Base-by-base conservation (phyloP, 345 rosid species). In the Combretum micranthum region DNA sequence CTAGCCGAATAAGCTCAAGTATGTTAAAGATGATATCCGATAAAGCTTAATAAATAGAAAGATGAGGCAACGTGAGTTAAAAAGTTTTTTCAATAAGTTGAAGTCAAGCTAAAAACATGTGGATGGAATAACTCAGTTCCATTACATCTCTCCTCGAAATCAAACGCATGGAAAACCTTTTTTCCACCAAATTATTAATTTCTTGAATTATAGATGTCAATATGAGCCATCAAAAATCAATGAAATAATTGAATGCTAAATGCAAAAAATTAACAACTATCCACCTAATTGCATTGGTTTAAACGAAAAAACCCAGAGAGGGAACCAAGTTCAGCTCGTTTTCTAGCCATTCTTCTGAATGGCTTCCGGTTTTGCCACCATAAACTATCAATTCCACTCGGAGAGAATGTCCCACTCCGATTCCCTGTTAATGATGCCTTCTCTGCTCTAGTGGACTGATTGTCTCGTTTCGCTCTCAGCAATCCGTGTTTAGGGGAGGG, bases 311-410 rank as follows among this genome's bases (percentile, higher is more conserved):
- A 80, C 50, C 75, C 72, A n/a, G 73, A 75, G 15, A 88, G 83
- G 51, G 70, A 42, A 57, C 75, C 80, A 53, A 86, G 69, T 57
- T 65, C 76, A 15, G 73, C 57, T 15, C 83, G 75, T 66, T 64
- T 75, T 63, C 73, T 83, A 16, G 77, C 79, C 44, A 64, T 70
- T 65, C 96, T 77, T 72, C 86, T 70, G 67, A 74, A 72, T 32
- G 87, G 88, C 87, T 92, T 92, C 63, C 80, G 75, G 50, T 60
- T 80, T 46, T 48, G 77, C 98, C 98, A 88, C 78, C 78, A 61
- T 23, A 86, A 62, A 20, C 43, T 50, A 65, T 63, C 81, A 26
- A 75, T 73, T 59, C 76, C 76, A 58, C 56, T 51, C 2, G 67
- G 48, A 57, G 26, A 32, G 42, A 51, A 50, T 18, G 59, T 44